Evolutionary conservation across 2,329 filamentous ascomycete genomes (phyloP).

Genomic region (Pleoardoris graminearum): DNA sequence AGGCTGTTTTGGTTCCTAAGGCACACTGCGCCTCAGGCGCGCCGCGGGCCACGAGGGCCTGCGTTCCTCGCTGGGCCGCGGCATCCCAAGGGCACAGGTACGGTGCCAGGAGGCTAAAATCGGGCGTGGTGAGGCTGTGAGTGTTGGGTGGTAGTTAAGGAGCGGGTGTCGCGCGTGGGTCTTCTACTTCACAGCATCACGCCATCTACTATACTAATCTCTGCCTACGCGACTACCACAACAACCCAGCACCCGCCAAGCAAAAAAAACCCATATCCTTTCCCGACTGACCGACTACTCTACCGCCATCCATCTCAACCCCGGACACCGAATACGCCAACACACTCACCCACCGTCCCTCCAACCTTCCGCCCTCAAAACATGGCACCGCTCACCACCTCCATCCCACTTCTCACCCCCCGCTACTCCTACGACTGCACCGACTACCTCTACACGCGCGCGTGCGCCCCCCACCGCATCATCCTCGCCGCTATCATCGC

Average conservation of each 20-base stretch:
- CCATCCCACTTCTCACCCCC: neutral
- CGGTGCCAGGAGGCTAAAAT: neutral
- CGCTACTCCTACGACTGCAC: slow-evolving; percentile 15
- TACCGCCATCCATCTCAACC: too few species aligned
- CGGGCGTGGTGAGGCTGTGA: neutral
- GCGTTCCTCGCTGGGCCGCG: too few species aligned
- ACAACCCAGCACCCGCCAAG: too few species aligned
- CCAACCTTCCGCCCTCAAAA: neutral
- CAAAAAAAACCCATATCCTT: too few species aligned
- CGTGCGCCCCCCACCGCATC: slow-evolving; percentile 24
- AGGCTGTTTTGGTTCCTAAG: slow-evolving; percentile 3
- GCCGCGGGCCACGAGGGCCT: neutral
- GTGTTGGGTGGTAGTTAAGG: neutral
- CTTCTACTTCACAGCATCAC: too few species aligned
- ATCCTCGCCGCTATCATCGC: slow-evolving; percentile 25
- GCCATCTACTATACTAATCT: too few species aligned
- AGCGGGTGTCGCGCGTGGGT: neutral
- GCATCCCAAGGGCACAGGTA: slow-evolving; percentile 6
- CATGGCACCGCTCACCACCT: neutral
- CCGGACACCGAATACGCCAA: too few species aligned
- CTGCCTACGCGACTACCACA: too few species aligned
- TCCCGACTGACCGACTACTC: too few species aligned
- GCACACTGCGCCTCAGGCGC: neutral
- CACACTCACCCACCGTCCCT: too few species aligned
- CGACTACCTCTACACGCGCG: slow-evolving; percentile 15